These are phyloP conservation scores for Coriaria nepalensis DNA, from an alignment of 306 rosid species.

Conservation along the genomic window DNA sequence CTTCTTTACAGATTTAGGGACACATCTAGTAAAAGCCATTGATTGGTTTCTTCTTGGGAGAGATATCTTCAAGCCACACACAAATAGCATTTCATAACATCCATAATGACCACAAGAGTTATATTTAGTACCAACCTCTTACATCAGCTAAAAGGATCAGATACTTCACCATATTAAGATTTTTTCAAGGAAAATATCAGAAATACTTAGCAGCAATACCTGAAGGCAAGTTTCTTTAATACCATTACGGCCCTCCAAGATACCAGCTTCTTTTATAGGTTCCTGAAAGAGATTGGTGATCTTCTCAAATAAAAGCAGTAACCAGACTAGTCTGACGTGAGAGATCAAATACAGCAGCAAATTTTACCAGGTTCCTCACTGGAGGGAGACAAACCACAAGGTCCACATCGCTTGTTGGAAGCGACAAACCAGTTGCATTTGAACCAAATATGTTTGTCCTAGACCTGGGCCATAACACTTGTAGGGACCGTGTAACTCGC, in stretches of 20 bases:
- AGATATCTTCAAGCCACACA: no score
- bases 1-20: no score
- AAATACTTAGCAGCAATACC: no score
- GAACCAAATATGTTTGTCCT: conserved; percentile 87
- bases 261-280: conserved; percentile 98
- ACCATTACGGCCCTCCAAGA: conserved; percentile 95
- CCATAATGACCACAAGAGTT: no score
- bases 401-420: conserved; percentile 98
- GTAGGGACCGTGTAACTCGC: conserved; percentile 83
- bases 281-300: conserved; percentile 36
- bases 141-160: no score
- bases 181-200: no score
- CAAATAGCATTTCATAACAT: no score
- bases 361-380: conserved; percentile 82
- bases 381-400: conserved; percentile 92
- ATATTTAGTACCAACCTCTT: no score
- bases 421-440: conserved; percentile 81
- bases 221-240: conserved; percentile 97
- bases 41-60: no score
- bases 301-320: conserved; percentile 2
- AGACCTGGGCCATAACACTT: conserved; percentile 95
- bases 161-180: no score
- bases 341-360: conserved; percentile 5
- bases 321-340: conserved; percentile 1
- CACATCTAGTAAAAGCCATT: no score